Evolutionary conservation across 192 early-diverging fungal species (phyloP).

Genomic region (Obelidium mucronatum): DNA sequence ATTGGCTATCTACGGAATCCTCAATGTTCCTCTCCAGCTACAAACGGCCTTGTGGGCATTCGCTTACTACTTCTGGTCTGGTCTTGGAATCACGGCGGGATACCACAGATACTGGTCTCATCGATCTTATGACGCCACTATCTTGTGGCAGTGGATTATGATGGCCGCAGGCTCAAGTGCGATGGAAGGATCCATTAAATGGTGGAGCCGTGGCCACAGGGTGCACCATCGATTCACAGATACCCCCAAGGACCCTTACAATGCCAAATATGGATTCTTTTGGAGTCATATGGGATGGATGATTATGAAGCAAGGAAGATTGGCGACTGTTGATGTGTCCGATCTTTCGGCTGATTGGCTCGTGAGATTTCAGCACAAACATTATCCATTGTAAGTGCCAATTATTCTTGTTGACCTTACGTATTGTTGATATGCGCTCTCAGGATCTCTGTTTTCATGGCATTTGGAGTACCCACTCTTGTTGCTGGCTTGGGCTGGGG

Average conservation of each 20-base stretch:
- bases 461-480: constrained; percentile 79
- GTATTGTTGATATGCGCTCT: neutral
- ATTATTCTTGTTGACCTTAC: constrained; percentile 1
- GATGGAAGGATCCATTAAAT: constrained; percentile 56
- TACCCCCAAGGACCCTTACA: constrained; percentile 55
- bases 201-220: constrained; percentile 55
- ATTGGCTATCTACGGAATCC: constrained; percentile 79
- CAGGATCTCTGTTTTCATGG: constrained; percentile 54
- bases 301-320: constrained; percentile 45
- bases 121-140: constrained; percentile 55
- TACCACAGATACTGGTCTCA: constrained; percentile 66
- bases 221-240: constrained; percentile 31
- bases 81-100: constrained; percentile 78
- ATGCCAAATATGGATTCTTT: constrained; percentile 56
- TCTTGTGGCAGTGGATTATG: constrained; percentile 43
- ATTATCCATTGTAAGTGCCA: constrained; percentile 41
- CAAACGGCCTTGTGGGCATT: constrained; percentile 78
- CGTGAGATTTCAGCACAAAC: constrained; percentile 52
- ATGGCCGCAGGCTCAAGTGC: constrained; percentile 48
- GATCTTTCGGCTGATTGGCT: constrained; percentile 54
- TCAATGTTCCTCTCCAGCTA: constrained; percentile 71
- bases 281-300: constrained; percentile 62
- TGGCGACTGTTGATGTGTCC: constrained; percentile 48
- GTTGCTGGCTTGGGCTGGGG: constrained; percentile 81
- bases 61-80: constrained; percentile 77